phyloP scores from a whole-genome alignment of 495 filamentous ascomycete genomes.

The Bryoglossum gracile region DNA sequence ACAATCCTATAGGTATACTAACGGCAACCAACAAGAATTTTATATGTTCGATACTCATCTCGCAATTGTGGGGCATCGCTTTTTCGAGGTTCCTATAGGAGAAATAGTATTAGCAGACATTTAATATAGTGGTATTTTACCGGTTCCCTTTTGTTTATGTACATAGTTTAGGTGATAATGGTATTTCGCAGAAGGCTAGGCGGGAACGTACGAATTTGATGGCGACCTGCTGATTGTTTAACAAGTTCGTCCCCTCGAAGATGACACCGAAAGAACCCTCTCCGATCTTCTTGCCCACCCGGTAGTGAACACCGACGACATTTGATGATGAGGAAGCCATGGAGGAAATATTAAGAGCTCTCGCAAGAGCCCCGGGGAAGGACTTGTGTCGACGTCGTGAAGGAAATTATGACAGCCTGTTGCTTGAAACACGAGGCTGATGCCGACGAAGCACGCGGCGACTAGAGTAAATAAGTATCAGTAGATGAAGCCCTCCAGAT shows the following conservation, averaged over 20 bases:
- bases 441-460: slow-evolving; percentile 15
- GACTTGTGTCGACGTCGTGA: slow-evolving; percentile 10
- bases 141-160: no score
- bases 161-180: no score
- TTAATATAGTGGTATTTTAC: no score
- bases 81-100: slow-evolving; percentile 83
- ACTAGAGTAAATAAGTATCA: slow-evolving; percentile 10
- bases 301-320: slow-evolving; percentile 97
- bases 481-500: not conserved
- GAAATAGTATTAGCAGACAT: no score
- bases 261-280: slow-evolving; percentile 99
- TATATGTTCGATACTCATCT: slow-evolving; percentile 99
- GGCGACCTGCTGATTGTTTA: slow-evolving; percentile 98
- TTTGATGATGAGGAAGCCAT: slow-evolving; percentile 97
- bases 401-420: not conserved
- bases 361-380: slow-evolving; percentile 8
- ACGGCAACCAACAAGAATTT: slow-evolving; percentile 99
- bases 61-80: slow-evolving; percentile 96
- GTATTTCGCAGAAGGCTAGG: no score
- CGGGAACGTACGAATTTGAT: slow-evolving; percentile 89
- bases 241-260: slow-evolving; percentile 95
- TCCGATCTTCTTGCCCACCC: slow-evolving; percentile 98
- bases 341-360: slow-evolving; percentile 14
- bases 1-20: slow-evolving; percentile 41
- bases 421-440: slow-evolving; percentile 12